Evolutionary conservation across 2,329 filamentous ascomycete species (phyloP).

Genomic region (Reticulascus tulasneorum): DNA sequence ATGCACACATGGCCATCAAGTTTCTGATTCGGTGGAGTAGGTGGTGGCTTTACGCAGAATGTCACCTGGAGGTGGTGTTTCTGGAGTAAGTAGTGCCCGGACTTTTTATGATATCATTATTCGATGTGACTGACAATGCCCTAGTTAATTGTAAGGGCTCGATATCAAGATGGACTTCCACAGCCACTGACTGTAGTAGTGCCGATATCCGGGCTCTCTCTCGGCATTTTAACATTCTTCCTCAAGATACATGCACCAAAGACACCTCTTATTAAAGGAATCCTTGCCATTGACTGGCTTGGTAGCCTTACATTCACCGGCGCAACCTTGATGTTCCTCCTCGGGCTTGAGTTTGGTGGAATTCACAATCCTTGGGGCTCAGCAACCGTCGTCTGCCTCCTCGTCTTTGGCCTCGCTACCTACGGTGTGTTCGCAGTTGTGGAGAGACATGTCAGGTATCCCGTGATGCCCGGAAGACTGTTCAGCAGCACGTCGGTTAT

Average conservation of each 20-base stretch:
- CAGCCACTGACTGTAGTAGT: too few species aligned
- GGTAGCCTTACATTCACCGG: constrained; percentile 61
- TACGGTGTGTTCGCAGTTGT: constrained; percentile 65
- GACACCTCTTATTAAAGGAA: constrained; percentile 52
- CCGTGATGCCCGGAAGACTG: constrained; percentile 70
- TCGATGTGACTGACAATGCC: too few species aligned
- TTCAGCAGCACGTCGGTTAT: constrained; percentile 65
- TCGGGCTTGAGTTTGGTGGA: constrained; percentile 83
- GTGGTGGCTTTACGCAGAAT: constrained; percentile 62
- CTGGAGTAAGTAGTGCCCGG: constrained; percentile 66
- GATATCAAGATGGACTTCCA: too few species aligned
- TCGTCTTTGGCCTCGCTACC: constrained; percentile 66
- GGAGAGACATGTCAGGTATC: constrained; percentile 70
- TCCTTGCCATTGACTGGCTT: constrained; percentile 60
- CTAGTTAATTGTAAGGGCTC: too few species aligned
- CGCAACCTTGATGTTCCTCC: constrained; percentile 78
- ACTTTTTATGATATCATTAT: too few species aligned
- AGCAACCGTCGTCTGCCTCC: constrained; percentile 69
- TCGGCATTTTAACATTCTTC: constrained; percentile 53
- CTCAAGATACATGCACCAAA: constrained; percentile 66
- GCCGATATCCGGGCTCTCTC: constrained; percentile 41
- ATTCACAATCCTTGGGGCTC: constrained; percentile 72
- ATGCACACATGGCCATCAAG: too few species aligned
- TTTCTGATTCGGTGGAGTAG: too few species aligned
- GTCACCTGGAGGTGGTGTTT: constrained; percentile 69